A percentile compares a stretch with the other conserved stretches of the same genome.
Evolutionary conservation across 2,329 filamentous ascomycete genomes (phyloP).

Genomic region (Aspergillus sp.): DNA sequence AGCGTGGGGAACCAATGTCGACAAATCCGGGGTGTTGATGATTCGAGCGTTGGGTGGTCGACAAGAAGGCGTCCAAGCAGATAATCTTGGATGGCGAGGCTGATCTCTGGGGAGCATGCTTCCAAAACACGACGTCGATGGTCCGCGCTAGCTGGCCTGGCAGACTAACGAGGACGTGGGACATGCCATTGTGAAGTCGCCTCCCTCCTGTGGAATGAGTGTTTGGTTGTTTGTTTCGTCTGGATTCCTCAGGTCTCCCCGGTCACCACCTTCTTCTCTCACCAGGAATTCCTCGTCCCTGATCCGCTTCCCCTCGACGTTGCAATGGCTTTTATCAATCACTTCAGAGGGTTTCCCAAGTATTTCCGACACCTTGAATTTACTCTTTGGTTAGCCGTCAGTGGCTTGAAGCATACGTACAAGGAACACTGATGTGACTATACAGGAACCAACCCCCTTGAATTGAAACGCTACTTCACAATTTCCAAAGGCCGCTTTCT

Average conservation of each 20-base stretch:
- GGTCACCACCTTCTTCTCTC: constrained; percentile 11
- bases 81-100: constrained; percentile 9
- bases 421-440: background rate
- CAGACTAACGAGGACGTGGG: background rate
- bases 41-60: background rate
- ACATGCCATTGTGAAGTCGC: constrained; percentile 16
- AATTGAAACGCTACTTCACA: background rate
- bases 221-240: constrained; percentile 19
- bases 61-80: constrained; percentile 9
- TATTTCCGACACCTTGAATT: background rate
- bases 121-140: constrained; percentile 8
- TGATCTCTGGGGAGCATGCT: constrained; percentile 15
- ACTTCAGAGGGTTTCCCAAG: background rate
- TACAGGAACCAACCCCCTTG: background rate
- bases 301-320: background rate
- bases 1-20: background rate
- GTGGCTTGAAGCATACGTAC: background rate
- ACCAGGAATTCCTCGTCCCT: background rate
- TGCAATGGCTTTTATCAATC: background rate
- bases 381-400: background rate
- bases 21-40: background rate
- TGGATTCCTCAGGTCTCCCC: constrained; percentile 19
- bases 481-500: background rate
- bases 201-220: constrained; percentile 17
- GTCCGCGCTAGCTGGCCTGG: constrained; percentile 4